These are phyloP conservation scores for Blastobotrys capitulatus DNA, from an alignment of 1,139 yeast genomes.

Conservation along the genomic window DNA sequence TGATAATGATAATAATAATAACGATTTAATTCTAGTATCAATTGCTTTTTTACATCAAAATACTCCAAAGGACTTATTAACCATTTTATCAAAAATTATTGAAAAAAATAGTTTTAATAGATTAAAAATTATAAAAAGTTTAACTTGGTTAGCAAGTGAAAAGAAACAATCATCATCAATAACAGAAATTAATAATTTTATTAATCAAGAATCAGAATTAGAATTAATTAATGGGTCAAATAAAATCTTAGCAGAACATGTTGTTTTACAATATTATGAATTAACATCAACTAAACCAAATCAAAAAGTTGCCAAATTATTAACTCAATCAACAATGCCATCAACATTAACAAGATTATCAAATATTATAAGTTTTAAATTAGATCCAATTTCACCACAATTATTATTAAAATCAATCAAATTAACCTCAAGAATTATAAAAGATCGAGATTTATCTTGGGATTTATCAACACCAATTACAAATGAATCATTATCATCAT, in stretches of 20 bases:
- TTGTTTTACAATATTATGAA: conserved; percentile 6
- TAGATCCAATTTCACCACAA: not conserved
- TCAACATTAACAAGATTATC: not conserved
- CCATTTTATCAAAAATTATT: not conserved
- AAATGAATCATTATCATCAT: not conserved
- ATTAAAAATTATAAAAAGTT: not conserved
- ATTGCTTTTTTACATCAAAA: not conserved
- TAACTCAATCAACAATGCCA: not conserved
- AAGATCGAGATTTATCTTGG: not conserved
- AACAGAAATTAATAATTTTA: not conserved
- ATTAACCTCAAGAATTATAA: not conserved
- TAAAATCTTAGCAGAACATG: not conserved
- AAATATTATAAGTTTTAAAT: not conserved
- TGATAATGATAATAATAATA: not conserved
- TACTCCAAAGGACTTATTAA: not conserved
- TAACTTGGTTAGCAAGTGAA: not conserved
- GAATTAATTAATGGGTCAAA: not conserved
- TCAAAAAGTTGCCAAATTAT: not conserved
- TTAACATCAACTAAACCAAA: not conserved
- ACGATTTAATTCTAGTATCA: not conserved
- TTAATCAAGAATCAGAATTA: too few relatives aligned
- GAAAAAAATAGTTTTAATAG: not conserved
- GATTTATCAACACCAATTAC: conserved; percentile 3
- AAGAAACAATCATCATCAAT: not conserved
- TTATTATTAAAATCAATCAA: not conserved